These are phyloP conservation scores for Leucosporidium scottii DNA, from an alignment of 768 basidiomycete species.

Conservation along the genomic window DNA sequence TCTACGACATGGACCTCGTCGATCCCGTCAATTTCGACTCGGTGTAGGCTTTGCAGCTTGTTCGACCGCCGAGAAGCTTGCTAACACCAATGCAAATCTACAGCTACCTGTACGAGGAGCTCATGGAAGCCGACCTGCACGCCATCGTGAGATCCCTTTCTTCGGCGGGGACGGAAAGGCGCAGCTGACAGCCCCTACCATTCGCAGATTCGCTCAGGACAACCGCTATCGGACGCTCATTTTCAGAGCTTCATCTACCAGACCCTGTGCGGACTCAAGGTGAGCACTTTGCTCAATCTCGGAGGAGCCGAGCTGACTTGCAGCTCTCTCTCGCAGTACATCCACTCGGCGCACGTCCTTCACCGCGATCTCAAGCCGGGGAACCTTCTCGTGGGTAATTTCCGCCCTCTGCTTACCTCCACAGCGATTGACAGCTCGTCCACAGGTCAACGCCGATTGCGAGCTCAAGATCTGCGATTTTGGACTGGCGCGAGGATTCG, in stretches of 20 bases:
- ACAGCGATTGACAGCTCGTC: constrained; percentile 41
- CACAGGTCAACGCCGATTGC: constrained; percentile 92
- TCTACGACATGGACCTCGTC: constrained; percentile 92
- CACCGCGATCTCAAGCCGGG: constrained; percentile 50
- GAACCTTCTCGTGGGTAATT: constrained; percentile 41
- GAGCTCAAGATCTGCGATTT: constrained; percentile 99
- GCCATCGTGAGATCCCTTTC: constrained; percentile 61
- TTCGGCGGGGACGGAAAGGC: background rate
- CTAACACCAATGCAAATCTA: background rate
- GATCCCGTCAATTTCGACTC: constrained; percentile 89
- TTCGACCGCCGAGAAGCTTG: background rate
- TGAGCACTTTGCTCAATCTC: constrained; percentile 48
- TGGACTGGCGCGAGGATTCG: constrained; percentile 61
- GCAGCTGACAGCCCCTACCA: constrained; percentile 6
- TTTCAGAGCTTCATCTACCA: constrained; percentile 87
- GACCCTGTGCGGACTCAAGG: constrained; percentile 89
- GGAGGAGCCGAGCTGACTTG: background rate
- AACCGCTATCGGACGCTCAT: constrained; percentile 47
- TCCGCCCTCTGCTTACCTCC: background rate
- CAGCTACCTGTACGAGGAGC: constrained; percentile 67
- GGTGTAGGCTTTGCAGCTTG: constrained; percentile 65
- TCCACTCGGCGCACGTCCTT: constrained; percentile 48
- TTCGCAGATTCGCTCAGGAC: constrained; percentile 45
- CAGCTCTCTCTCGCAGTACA: constrained; percentile 41
- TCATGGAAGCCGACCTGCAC: constrained; percentile 99